Conservation (phyloP, 2,329 filamentous ascomycete species). For the Neofusicoccum kwambonambiense region DNA sequence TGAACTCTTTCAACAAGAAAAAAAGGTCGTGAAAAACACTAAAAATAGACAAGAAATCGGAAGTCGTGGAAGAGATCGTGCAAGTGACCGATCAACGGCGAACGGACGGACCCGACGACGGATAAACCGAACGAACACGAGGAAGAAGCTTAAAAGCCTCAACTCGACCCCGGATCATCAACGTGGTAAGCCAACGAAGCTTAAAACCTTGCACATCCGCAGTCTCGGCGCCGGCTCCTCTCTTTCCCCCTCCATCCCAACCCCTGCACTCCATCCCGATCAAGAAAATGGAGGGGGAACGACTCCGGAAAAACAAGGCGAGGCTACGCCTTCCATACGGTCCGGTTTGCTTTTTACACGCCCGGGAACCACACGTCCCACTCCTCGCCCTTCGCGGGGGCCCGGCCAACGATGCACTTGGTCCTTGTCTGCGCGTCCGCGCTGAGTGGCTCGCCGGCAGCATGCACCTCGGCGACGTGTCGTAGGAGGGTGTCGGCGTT, state of each 20-base stretch:
- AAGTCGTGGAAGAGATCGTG: background rate
- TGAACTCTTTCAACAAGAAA: conserved; percentile 4
- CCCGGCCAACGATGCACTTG: conserved; percentile 37
- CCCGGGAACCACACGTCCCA: conserved; percentile 31
- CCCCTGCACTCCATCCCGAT: background rate
- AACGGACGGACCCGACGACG: background rate
- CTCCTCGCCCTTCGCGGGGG: conserved; percentile 31
- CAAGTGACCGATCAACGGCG: background rate
- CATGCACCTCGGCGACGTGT: conserved; percentile 39
- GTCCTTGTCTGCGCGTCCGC: conserved; percentile 29
- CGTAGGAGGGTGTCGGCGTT: conserved; percentile 40
- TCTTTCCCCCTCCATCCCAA: background rate
- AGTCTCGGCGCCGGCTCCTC: background rate
- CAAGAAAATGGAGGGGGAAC: background rate
- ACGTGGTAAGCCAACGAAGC: background rate
- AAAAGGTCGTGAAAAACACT: background rate
- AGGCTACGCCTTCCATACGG: background rate
- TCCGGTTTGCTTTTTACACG: background rate
- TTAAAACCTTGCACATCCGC: background rate
- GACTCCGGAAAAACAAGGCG: too few species aligned
- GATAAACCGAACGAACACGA: background rate
- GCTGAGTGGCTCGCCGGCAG: conserved; percentile 27
- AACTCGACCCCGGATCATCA: background rate
- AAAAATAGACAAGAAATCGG: background rate
- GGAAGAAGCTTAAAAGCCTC: background rate